Percentiles rank a stretch among this genome's conserved stretches.
Conservation (phyloP, 225 moss, liverwort and hornwort genomes). For the Physcomitrellopsis africana region DNA sequence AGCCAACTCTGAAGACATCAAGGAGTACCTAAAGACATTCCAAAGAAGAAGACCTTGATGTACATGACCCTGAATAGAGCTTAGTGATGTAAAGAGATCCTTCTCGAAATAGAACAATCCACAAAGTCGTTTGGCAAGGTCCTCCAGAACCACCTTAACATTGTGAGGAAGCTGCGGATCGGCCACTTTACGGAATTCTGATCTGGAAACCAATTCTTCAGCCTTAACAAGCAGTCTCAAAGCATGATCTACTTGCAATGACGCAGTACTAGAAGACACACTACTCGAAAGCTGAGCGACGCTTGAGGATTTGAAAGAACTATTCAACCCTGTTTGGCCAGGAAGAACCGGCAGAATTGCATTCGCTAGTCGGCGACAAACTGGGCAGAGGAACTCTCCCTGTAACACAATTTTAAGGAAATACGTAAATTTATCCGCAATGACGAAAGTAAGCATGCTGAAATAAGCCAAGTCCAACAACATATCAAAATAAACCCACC, state of each 20-base stretch:
- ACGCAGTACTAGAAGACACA: constrained; percentile 36
- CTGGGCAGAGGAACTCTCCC: constrained; percentile 96
- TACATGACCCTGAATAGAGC: constrained; percentile 57
- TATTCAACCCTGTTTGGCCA: constrained; percentile 44
- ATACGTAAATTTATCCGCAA: constrained; percentile 5
- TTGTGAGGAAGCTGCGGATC: constrained; percentile 74
- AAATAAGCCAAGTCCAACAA: constrained; percentile 15
- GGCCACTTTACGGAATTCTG: constrained; percentile 79
- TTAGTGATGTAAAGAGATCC: constrained; percentile 56
- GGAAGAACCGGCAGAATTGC: constrained; percentile 82
- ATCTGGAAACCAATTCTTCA: constrained; percentile 72
- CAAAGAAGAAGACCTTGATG: constrained; percentile 87
- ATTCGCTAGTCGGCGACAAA: constrained; percentile 92
- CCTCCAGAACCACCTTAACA: constrained; percentile 70
- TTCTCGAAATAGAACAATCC: constrained; percentile 71
- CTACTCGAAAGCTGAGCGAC: constrained; percentile 35
- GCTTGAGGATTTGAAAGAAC: constrained; percentile 36
- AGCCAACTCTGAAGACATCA: constrained; percentile 88
- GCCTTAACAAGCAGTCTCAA: constrained; percentile 77
- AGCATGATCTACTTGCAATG: constrained; percentile 67
- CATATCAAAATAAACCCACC: neutral
- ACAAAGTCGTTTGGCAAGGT: constrained; percentile 70
- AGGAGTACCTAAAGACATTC: constrained; percentile 88
- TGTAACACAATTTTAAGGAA: constrained; percentile 36
- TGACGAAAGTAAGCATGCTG: constrained; percentile 13